A percentile compares a stretch with the other conserved stretches of the same genome.
phyloP scores from a whole-genome alignment of 805 yeast species.

The Candida golubevii region DNA sequence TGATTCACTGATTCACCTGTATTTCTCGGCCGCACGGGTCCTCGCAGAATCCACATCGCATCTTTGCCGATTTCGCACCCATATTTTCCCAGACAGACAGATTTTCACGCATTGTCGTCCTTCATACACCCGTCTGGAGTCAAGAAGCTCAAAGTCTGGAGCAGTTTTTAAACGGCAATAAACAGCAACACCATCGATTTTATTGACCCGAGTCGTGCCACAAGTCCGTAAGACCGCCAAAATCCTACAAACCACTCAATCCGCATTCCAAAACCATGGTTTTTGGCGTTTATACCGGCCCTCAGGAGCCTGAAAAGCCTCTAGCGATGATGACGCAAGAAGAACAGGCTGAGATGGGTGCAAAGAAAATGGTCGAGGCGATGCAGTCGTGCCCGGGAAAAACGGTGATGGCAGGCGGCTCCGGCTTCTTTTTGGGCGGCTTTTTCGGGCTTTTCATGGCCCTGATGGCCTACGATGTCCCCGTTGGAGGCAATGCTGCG shows the following conservation, averaged over 20 bases:
- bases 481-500: conserved; percentile 55
- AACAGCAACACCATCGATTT: too few species aligned
- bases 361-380: conserved; percentile 72
- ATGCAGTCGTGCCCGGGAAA: conserved; percentile 96
- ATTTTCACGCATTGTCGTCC: too few species aligned
- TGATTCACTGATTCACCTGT: too few species aligned
- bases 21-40: too few species aligned
- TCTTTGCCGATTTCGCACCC: too few species aligned
- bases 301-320: conserved; percentile 40
- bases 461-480: conserved; percentile 74
- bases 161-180: too few species aligned
- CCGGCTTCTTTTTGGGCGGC: conserved; percentile 94
- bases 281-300: conserved; percentile 39
- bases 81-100: too few species aligned
- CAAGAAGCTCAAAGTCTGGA: too few species aligned
- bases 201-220: too few species aligned
- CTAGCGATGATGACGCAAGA: conserved; percentile 76
- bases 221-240: too few species aligned
- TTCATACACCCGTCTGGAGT: not conserved
- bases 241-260: too few species aligned
- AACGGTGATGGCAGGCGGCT: conserved; percentile 83
- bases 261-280: conserved; percentile 15
- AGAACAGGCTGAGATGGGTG: conserved; percentile 91
- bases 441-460: conserved; percentile 95
- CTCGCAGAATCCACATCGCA: too few species aligned